Evolutionary conservation across 305 asterid genomes (phyloP).

Genomic region (Fraxinus greggii): DNA sequence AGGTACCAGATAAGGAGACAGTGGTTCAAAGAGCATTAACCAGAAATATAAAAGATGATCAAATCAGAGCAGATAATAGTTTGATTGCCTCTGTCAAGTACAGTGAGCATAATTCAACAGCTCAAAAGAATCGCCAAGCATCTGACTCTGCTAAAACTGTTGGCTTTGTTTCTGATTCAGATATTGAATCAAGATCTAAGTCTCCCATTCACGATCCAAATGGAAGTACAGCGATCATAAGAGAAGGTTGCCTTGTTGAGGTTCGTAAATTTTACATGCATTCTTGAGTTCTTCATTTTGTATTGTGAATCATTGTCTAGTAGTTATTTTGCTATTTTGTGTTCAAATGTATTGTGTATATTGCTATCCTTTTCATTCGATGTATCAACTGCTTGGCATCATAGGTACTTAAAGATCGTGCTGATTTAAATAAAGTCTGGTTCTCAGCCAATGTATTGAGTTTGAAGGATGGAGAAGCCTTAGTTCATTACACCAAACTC

Average conservation of each 20-base stretch:
- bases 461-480: slow-evolving; percentile 69
- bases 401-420: slow-evolving; percentile 79
- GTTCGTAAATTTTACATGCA: slow-evolving; percentile 38
- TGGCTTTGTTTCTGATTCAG: slow-evolving; percentile 40
- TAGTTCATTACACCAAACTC: slow-evolving; percentile 60
- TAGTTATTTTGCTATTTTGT: slow-evolving; percentile 10
- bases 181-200: slow-evolving; percentile 33
- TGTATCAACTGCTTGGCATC: slow-evolving; percentile 25
- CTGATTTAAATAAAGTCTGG: slow-evolving; percentile 70
- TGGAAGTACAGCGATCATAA: slow-evolving; percentile 40
- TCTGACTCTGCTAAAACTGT: slow-evolving; percentile 37
- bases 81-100: slow-evolving; percentile 32
- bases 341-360: not conserved
- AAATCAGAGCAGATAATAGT: slow-evolving; percentile 33
- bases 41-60: slow-evolving; percentile 37
- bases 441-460: slow-evolving; percentile 65
- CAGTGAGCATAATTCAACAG: slow-evolving; percentile 41
- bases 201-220: slow-evolving; percentile 19
- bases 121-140: slow-evolving; percentile 38
- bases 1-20: slow-evolving; percentile 46
- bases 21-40: slow-evolving; percentile 34
- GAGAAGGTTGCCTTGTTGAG: slow-evolving; percentile 84
- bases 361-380: slow-evolving; percentile 10
- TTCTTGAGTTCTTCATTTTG: not conserved
- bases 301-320: slow-evolving; percentile 11